Base-by-base conservation (phyloP, 768 basidiomycete species). In the Paxillus ammoniavirescens region DNA sequence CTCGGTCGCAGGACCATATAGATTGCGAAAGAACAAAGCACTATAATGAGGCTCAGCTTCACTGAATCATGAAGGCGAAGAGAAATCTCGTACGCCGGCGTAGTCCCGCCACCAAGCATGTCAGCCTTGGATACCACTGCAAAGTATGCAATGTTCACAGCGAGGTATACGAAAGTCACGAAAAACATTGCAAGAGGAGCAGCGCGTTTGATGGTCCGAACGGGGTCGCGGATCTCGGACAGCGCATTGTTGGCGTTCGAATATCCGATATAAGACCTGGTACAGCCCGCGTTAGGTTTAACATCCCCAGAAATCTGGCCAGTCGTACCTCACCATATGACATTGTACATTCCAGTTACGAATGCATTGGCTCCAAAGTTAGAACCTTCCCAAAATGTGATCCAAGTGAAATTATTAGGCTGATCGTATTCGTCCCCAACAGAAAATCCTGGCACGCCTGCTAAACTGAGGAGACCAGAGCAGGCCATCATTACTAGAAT, bases 201-300 rank as follows among this genome's bases (percentile, higher is more conserved):
- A 0, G 88, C 89, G 9, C 78, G 73, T 61, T 83, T 87, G 63
- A 91, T 80, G 1, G 87, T 90, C 37, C 78, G 75, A 4, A 90
- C 77, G 1, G 88, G 89, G 56, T 90, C 78, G 21, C 76, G 77
- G 5, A 88, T 74, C 61, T 91, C 88, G 3, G 85, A 86, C 5
- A 91, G 72, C 0, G 82, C 84, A 57, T 87, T 88, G 61, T 90
- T 89, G 9, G 86, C 87, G 53, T 86, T 87, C 2, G 82, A 80
- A 63, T 89, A 91, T 0, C 89, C 89, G 45, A 80, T 76, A 61
- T 82, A 87, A 0, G 85, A 83, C 87, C 87, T 88, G 42, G 9
- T 36, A 14, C 12, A 49, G 28, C 12, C 12, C 7, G 31, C 2
- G 9, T 59, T 5, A 49, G 45, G 7, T 2, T 17, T 6, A 36